phyloP scores from a whole-genome alignment of 768 basidiomycete genomes.

The Pleurotus platypus region DNA sequence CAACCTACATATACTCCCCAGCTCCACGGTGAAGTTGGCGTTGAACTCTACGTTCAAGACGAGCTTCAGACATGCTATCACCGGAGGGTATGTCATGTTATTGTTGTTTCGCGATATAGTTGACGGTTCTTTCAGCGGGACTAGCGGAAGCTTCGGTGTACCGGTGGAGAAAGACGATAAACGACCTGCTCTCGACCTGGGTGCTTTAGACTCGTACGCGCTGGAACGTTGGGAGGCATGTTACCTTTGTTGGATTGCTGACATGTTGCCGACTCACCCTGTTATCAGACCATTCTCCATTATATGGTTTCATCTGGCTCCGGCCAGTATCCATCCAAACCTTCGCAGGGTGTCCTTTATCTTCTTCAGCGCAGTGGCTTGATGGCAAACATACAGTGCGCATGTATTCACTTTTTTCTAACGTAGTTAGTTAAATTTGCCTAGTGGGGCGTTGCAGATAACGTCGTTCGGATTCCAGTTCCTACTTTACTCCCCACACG shows the following conservation, averaged over 20 bases:
- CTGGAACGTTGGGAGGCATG: constrained; percentile 88
- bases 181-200: constrained; percentile 46
- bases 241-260: neutral
- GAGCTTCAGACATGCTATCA: constrained; percentile 78
- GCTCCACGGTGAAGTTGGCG: constrained; percentile 54
- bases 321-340: constrained; percentile 69
- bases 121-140: constrained; percentile 45
- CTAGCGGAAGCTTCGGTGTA: constrained; percentile 81
- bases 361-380: constrained; percentile 82
- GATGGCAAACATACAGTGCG: constrained; percentile 74
- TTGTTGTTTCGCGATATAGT: neutral
- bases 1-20: constrained; percentile 67
- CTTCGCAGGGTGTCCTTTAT: constrained; percentile 80
- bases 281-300: constrained; percentile 82
- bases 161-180: constrained; percentile 67
- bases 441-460: constrained; percentile 67
- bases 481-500: constrained; percentile 89
- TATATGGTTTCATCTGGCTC: constrained; percentile 96
- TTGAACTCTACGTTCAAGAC: constrained; percentile 77
- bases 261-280: neutral
- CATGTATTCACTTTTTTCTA: constrained; percentile 4
- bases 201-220: constrained; percentile 75
- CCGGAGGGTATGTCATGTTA: constrained; percentile 65
- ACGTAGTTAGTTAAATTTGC: neutral
- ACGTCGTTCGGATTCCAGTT: constrained; percentile 97